phyloP scores from a whole-genome alignment of 495 filamentous ascomycete species.

The Penicillium manginii region DNA sequence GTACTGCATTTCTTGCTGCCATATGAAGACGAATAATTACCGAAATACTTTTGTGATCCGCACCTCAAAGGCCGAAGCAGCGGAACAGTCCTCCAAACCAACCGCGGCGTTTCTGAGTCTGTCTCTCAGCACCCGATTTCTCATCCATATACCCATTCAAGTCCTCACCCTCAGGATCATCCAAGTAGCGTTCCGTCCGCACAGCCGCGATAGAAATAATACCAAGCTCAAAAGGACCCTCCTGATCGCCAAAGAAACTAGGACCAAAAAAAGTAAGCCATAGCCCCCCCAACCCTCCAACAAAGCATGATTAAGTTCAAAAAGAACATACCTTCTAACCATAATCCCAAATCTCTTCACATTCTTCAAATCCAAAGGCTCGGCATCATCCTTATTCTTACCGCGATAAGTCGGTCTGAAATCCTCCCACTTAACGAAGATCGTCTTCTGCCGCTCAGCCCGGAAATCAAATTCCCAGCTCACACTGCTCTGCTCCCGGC shows the following conservation, averaged over 20 bases:
- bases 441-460: slow-evolving; percentile 15
- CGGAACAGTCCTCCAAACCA: slow-evolving; percentile 22
- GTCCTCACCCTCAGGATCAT: slow-evolving; percentile 19
- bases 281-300: too few species aligned
- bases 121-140: slow-evolving; percentile 3
- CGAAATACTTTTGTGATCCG: neutral
- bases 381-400: slow-evolving; percentile 57
- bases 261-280: slow-evolving; percentile 8
- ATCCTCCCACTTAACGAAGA: slow-evolving; percentile 61
- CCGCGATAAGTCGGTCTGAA: slow-evolving; percentile 77
- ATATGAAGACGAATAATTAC: neutral
- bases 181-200: slow-evolving; percentile 23
- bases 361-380: slow-evolving; percentile 55
- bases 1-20: too few species aligned
- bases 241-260: slow-evolving; percentile 77
- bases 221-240: slow-evolving; percentile 66
- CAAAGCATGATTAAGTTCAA: neutral
- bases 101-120: neutral
- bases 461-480: slow-evolving; percentile 51
- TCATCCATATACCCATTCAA: slow-evolving; percentile 17
- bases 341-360: slow-evolving; percentile 74
- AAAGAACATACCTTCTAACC: slow-evolving; percentile 68
- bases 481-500: slow-evolving; percentile 63
- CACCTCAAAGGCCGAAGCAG: slow-evolving; percentile 13
- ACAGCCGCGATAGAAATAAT: slow-evolving; percentile 56